These are phyloP conservation scores for Ceriops zippeliana DNA, from an alignment of 345 rosid genomes.

Conservation along the genomic window DNA sequence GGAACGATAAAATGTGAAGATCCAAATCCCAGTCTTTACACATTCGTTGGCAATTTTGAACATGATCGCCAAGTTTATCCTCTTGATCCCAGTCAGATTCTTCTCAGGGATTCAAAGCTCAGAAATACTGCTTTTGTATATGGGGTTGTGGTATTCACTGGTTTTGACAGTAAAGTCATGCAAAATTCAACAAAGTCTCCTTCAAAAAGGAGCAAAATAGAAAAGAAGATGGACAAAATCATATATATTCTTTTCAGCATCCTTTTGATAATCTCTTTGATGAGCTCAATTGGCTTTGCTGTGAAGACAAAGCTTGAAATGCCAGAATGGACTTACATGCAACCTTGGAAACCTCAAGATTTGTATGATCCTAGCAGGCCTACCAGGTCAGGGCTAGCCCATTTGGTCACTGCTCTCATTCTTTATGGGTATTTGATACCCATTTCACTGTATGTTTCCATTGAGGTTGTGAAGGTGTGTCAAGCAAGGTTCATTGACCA, in stretches of 20 bases:
- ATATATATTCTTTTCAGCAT: conserved; percentile 76
- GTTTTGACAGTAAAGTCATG: conserved; percentile 93
- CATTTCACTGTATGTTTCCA: conserved; percentile 92
- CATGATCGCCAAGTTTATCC: conserved; percentile 55
- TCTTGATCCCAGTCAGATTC: conserved; percentile 82
- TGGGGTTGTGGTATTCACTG: conserved; percentile 83
- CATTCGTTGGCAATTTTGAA: conserved; percentile 82
- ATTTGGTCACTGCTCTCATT: conserved; percentile 86
- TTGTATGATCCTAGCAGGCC: conserved; percentile 62
- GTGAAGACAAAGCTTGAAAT: conserved; percentile 69
- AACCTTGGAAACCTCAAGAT: conserved; percentile 43
- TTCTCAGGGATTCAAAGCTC: conserved; percentile 94
- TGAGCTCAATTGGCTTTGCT: conserved; percentile 86
- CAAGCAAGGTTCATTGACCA: conserved; percentile 92
- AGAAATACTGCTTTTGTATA: conserved; percentile 76
- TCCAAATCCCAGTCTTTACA: conserved; percentile 89
- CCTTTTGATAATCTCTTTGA: conserved; percentile 62
- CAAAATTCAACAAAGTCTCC: conserved; percentile 87
- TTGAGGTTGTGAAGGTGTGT: conserved; percentile 93
- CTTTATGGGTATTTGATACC: conserved; percentile 98
- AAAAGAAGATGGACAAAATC: conserved; percentile 85
- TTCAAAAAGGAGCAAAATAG: conserved; percentile 81
- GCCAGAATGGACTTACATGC: conserved; percentile 83
- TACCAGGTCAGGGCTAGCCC: conserved; percentile 61
- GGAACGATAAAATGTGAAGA: conserved; percentile 81